phyloP scores from a whole-genome alignment of 2,329 filamentous ascomycete species.

The Colletotrichum sp. region DNA sequence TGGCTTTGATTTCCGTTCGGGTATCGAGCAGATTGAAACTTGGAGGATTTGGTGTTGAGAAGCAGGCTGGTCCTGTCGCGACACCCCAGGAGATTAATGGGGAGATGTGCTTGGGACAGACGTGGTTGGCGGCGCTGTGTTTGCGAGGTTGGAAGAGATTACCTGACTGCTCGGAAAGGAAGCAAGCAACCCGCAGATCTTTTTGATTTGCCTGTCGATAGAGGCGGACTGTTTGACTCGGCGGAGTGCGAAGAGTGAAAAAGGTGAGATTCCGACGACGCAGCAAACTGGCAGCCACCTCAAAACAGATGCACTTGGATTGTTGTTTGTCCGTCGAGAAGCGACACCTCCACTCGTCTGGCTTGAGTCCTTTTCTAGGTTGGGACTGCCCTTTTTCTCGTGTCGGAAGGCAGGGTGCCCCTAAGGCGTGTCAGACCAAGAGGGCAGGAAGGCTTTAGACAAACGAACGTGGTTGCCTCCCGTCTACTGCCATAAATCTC shows the following conservation, averaged over 20 bases:
- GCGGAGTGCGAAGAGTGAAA: not conserved
- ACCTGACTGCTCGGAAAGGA: not conserved
- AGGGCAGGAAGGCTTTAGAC: not conserved
- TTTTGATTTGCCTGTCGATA: not conserved
- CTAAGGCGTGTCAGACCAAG: not conserved
- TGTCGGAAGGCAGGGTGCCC: not conserved
- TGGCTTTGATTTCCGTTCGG: not conserved
- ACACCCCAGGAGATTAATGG: not conserved
- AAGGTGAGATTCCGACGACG: not conserved
- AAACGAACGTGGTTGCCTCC: not conserved
- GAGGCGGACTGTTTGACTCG: not conserved
- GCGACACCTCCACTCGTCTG: too few species aligned
- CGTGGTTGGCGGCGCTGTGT: not conserved
- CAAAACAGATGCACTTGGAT: not conserved
- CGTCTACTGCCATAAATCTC: not conserved
- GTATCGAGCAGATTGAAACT: not conserved
- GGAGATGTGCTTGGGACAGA: not conserved
- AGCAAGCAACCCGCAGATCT: not conserved
- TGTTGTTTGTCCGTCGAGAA: too few species aligned
- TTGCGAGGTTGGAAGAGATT: not conserved
- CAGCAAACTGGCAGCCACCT: not conserved
- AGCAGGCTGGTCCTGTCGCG: not conserved
- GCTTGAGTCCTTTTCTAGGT: too few species aligned
- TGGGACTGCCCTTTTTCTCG: too few species aligned
- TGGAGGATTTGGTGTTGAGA: not conserved